A percentile compares a stretch with the other conserved stretches of the same genome.
These are phyloP conservation scores for Nepenthes alata DNA, from an alignment of 179 eudicot species.

Conservation along the genomic window DNA sequence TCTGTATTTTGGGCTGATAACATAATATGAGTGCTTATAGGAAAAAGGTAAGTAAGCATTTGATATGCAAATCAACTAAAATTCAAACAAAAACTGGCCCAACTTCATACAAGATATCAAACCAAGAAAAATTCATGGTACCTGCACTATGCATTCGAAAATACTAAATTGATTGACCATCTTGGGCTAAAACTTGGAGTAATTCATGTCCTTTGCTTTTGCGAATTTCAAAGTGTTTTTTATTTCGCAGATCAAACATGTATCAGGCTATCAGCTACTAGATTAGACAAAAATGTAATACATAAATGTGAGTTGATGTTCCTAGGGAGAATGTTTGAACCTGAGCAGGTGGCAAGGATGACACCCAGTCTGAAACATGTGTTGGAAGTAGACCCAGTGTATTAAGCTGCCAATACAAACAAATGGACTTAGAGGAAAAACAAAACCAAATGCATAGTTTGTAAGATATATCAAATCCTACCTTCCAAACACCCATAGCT, in stretches of 20 bases:
- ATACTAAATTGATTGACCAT: too few relatives aligned
- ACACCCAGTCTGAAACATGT: slow-evolving; percentile 95
- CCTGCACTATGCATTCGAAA: too few relatives aligned
- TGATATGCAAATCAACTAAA: too few relatives aligned
- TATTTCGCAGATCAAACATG: not conserved
- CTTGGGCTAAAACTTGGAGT: too few relatives aligned
- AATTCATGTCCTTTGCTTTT: too few relatives aligned
- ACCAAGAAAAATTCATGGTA: too few relatives aligned
- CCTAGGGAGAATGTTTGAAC: slow-evolving; percentile 17
- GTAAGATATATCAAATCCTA: slow-evolving; percentile 12
- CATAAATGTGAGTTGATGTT: not conserved
- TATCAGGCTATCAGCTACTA: not conserved
- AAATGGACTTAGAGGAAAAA: slow-evolving; percentile 4
- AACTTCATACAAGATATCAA: too few relatives aligned
- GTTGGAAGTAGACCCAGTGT: slow-evolving; percentile 93
- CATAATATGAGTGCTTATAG: too few relatives aligned
- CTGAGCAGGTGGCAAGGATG: slow-evolving; percentile 87
- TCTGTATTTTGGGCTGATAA: too few relatives aligned
- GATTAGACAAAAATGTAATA: not conserved
- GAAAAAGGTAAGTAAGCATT: too few relatives aligned
- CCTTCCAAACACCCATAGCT: slow-evolving; percentile 90
- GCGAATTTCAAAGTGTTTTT: too few relatives aligned
- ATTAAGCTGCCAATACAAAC: slow-evolving; percentile 50
- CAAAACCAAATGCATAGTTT: not conserved
- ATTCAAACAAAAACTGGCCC: too few relatives aligned